phyloP scores from a whole-genome alignment of 768 basidiomycete species.

The Tylopilus rubrobrunneus region DNA sequence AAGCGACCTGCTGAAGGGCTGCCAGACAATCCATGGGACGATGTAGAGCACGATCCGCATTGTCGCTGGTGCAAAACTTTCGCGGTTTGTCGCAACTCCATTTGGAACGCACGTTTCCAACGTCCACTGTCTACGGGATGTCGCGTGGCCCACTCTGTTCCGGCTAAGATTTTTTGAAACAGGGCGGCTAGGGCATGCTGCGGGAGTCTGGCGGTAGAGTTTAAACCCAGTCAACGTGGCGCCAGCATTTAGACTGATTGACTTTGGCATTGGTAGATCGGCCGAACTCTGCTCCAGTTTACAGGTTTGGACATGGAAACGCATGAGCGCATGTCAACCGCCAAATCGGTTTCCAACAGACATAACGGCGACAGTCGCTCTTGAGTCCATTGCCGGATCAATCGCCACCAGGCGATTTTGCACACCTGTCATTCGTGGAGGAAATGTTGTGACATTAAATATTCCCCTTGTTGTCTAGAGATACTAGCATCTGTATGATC shows the following conservation, averaged over 20 bases:
- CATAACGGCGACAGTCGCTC: neutral
- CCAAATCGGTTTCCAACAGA: conserved; percentile 16
- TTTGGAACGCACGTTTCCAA: conserved; percentile 6
- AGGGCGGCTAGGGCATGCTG: conserved; percentile 20
- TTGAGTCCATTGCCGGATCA: conserved; percentile 16
- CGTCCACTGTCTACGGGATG: conserved; percentile 5
- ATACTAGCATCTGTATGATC: conserved; percentile 16
- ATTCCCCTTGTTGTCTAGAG: conserved; percentile 15
- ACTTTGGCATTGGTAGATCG: conserved; percentile 19
- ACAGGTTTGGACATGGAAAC: conserved; percentile 15
- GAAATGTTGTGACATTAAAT: conserved; percentile 14
- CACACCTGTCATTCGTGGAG: neutral
- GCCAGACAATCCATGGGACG: neutral
- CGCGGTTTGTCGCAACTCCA: conserved; percentile 18
- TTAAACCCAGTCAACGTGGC: conserved; percentile 20
- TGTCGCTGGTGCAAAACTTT: conserved; percentile 15
- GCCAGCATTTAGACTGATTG: conserved; percentile 22
- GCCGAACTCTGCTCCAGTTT: neutral
- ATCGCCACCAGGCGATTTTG: conserved; percentile 9
- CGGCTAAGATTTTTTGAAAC: conserved; percentile 17
- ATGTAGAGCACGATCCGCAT: neutral
- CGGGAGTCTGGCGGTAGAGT: conserved; percentile 1
- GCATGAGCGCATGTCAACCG: neutral
- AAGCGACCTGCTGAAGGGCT: neutral
- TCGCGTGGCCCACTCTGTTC: conserved; percentile 17